phyloP scores from a whole-genome alignment of 176 grass and related monocot species.

The Phoenix roebelenii region DNA sequence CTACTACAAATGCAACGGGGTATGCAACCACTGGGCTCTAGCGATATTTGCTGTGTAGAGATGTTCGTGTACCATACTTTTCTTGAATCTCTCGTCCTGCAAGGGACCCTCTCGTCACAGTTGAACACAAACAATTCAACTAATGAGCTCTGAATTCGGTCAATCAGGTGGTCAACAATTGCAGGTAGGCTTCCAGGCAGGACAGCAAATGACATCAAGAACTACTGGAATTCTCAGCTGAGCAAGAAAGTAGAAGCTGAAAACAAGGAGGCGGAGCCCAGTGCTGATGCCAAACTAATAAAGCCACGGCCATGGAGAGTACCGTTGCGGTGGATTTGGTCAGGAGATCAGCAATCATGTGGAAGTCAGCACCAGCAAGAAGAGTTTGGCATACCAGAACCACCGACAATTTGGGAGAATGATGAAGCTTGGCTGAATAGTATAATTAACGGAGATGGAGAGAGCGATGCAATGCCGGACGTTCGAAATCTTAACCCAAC shows the following conservation, averaged over 20 bases:
- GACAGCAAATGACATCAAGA: conserved; percentile 1
- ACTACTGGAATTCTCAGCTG: neutral
- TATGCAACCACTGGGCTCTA: too few relatives aligned
- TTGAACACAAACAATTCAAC: too few relatives aligned
- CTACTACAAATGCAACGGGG: too few relatives aligned
- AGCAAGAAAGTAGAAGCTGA: neutral
- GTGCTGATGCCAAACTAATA: neutral
- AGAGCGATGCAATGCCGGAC: too few relatives aligned
- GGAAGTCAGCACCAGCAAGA: neutral
- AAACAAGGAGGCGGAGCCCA: neutral
- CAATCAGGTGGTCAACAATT: neutral
- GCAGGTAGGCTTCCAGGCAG: neutral
- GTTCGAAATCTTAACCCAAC: too few relatives aligned
- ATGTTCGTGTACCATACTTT: too few relatives aligned
- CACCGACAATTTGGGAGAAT: neutral
- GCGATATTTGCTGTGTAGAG: too few relatives aligned
- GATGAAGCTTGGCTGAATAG: neutral
- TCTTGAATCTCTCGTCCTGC: too few relatives aligned
- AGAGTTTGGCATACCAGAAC: neutral
- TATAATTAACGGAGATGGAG: neutral
- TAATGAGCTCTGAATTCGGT: too few relatives aligned
- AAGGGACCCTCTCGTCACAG: too few relatives aligned
- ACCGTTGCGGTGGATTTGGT: neutral
- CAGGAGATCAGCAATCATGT: neutral
- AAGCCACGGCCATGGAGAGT: neutral